phyloP scores from a whole-genome alignment of 208 protist species.

The Jaenimonas drosophilae region DNA sequence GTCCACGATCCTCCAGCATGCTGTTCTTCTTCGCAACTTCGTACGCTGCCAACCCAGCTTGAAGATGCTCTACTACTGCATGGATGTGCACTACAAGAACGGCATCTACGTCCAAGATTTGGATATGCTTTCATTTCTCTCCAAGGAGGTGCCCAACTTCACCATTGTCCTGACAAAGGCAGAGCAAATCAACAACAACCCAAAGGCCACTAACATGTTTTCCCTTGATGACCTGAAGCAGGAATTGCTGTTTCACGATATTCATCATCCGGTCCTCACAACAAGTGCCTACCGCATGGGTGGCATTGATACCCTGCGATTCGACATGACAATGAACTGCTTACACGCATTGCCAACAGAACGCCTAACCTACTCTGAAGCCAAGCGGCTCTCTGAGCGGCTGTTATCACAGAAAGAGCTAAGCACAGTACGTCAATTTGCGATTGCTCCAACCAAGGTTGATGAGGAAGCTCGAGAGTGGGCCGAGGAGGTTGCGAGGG shows the following conservation, averaged over 20 bases:
- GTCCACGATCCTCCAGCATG: conserved; percentile 73
- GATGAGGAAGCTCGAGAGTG: conserved; percentile 51
- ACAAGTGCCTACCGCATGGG: conserved; percentile 84
- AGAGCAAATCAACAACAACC: conserved; percentile 52
- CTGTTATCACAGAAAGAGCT: conserved; percentile 72
- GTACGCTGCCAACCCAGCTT: conserved; percentile 60
- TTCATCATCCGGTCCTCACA: conserved; percentile 73
- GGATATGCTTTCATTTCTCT: conserved; percentile 77
- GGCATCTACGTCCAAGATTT: conserved; percentile 81
- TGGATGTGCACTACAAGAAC: conserved; percentile 83
- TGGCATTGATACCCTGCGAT: conserved; percentile 78
- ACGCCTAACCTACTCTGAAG: conserved; percentile 71
- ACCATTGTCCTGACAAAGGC: conserved; percentile 86
- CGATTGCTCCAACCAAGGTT: conserved; percentile 52
- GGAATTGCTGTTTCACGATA: conserved; percentile 72
- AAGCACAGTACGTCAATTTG: conserved; percentile 46
- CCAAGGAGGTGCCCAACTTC: conserved; percentile 78
- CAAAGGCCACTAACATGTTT: conserved; percentile 14
- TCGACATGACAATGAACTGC: conserved; percentile 86
- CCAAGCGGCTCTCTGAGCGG: conserved; percentile 56
- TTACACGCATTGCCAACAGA: conserved; percentile 73
- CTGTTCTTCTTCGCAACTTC: conserved; percentile 77
- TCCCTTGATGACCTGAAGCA: conserved; percentile 59
- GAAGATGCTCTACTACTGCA: conserved; percentile 89
- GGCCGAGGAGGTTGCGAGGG: conserved; percentile 26